Evolutionary conservation across 257 asterid species (phyloP).

Genomic region (Scutellaria baicalensis): DNA sequence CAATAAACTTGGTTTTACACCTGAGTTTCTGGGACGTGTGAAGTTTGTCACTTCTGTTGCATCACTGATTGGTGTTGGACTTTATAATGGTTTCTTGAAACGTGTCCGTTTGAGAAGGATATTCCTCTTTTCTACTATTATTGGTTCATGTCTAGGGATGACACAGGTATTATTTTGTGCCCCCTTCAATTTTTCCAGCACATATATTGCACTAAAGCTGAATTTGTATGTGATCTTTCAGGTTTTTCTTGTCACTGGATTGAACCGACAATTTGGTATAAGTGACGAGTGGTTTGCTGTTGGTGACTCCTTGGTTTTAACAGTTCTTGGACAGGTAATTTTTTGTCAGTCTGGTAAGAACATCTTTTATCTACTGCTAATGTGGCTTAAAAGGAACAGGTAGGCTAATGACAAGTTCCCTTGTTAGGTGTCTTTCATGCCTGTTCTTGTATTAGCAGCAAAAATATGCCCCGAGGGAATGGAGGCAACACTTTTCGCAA

Average conservation of each 20-base stretch:
- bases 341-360: neutral
- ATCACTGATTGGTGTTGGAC: constrained; percentile 85
- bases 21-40: constrained; percentile 98
- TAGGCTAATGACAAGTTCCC: neutral
- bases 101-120: constrained; percentile 69
- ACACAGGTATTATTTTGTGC: constrained; percentile 55
- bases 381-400: too few relatives aligned
- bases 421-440: constrained; percentile 91
- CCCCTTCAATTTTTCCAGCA: neutral
- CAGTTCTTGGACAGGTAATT: constrained; percentile 89
- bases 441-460: constrained; percentile 96
- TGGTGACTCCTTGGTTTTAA: constrained; percentile 86
- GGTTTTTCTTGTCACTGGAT: constrained; percentile 87
- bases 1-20: constrained; percentile 82
- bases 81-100: constrained; percentile 85
- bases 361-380: neutral
- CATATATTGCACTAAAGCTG: constrained; percentile 7
- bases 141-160: constrained; percentile 83
- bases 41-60: constrained; percentile 91
- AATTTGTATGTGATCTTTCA: constrained; percentile 18
- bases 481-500: constrained; percentile 97
- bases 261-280: constrained; percentile 70
- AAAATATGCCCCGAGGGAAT: constrained; percentile 89
- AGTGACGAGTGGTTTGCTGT: constrained; percentile 96
- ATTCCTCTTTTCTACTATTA: constrained; percentile 62